Base-by-base conservation (phyloP, 2,329 filamentous ascomycete species). In the Pochonia chlamydosporia region DNA sequence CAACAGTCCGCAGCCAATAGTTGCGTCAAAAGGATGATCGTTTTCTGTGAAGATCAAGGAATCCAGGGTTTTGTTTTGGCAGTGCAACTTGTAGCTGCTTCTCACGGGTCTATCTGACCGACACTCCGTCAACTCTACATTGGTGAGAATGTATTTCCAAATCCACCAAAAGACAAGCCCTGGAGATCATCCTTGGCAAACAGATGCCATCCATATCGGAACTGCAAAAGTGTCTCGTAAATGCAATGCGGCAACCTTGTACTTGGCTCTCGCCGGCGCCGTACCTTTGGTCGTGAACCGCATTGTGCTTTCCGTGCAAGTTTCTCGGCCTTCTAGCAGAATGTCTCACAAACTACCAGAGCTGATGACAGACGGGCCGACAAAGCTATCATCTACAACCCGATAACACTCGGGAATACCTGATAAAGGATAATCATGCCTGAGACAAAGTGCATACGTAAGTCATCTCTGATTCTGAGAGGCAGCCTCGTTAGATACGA, bases 1-100 rank as follows among this genome's bases (percentile, higher is more conserved):
- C 42, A 49, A 56, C 43, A 18, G 35, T 47, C 43, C 18, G 24
- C 36, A 48, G 33, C 52, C 56, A 58, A 55, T 56, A 43, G 44
- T 25, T 39, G 18, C n/a, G 28, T 43, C 35, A 31, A 21, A 18
- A 43, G 18, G 20, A 23, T 40, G 10, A 16, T 13, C 23, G 2
- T 43, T 43, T 5, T 35, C 9, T 14, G 11, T 39, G 31, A 8
- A 35, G 31, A 35, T 18, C 31, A 9, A 35, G 20, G 20, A 6
- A 14, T 13, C 5, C 31, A 8, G n/a, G n/a, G 31, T 35, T 35
- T 35, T 16, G n/a, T 35, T n/a, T 13, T 7, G 6, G 26, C 13
- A 28, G 6, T 6, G 26, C n/a, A n/a, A 28, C 7, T 28, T 7
- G 13, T 28, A 18, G 31, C 6, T 18, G 20, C 31, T 18, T 33